These are phyloP conservation scores for Candida tallmaniae DNA, from an alignment of 805 yeast species.

Conservation along the genomic window DNA sequence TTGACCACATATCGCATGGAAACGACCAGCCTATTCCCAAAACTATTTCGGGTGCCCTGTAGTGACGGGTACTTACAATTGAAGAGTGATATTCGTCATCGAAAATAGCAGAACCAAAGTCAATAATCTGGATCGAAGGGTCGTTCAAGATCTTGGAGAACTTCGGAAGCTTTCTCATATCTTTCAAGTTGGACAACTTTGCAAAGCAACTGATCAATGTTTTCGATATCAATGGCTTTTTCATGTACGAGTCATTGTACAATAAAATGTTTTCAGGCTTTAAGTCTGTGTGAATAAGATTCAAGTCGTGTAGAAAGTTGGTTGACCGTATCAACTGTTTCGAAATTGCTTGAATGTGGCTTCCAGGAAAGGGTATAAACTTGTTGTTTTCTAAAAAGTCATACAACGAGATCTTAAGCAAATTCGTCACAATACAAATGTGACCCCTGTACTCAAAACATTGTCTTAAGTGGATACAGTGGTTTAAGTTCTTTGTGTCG, in stretches of 20 bases:
- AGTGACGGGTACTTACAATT: constrained; percentile 91
- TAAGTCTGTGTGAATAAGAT: constrained; percentile 89
- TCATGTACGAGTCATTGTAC: constrained; percentile 45
- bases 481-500: constrained; percentile 63
- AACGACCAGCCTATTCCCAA: constrained; percentile 95
- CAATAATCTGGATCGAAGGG: constrained; percentile 85
- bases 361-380: constrained; percentile 88
- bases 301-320: constrained; percentile 84
- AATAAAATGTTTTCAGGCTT: constrained; percentile 92
- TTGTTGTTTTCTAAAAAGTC: constrained; percentile 85
- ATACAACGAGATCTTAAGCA: constrained; percentile 77
- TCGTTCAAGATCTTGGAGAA: constrained; percentile 53
- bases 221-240: constrained; percentile 30
- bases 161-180: constrained; percentile 25
- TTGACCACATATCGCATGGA: constrained; percentile 96
- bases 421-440: constrained; percentile 88
- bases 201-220: constrained; percentile 32
- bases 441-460: constrained; percentile 92
- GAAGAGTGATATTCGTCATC: constrained; percentile 90
- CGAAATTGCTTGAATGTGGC: constrained; percentile 85
- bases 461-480: constrained; percentile 82
- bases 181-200: constrained; percentile 16
- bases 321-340: constrained; percentile 82
- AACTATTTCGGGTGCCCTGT: constrained; percentile 95
- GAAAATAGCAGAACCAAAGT: constrained; percentile 96